phyloP scores from a whole-genome alignment of 192 early-diverging fungal genomes.

The Dissophora globulifera region DNA sequence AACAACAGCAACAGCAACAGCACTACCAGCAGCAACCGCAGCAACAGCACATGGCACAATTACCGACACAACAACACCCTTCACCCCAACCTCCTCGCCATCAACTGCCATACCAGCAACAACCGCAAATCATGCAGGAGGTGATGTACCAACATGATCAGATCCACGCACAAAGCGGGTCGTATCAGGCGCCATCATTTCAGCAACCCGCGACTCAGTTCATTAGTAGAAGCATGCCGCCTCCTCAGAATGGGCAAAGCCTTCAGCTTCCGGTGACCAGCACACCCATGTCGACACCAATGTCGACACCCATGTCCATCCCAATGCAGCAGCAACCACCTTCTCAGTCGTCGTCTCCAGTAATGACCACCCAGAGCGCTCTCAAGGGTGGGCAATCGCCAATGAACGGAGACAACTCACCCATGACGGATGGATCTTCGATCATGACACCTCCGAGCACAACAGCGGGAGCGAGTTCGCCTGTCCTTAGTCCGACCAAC shows the following conservation, averaged over 20 bases:
- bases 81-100: conserved; percentile 35
- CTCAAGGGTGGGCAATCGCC: conserved; percentile 40
- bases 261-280: conserved; percentile 35
- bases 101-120: conserved; percentile 21
- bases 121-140: conserved; percentile 21
- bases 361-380: conserved; percentile 40
- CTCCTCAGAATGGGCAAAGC: conserved; percentile 21
- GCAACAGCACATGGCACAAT: conserved; percentile 17
- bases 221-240: conserved; percentile 23
- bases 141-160: conserved; percentile 17
- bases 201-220: conserved; percentile 14
- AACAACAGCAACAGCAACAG: conserved; percentile 6
- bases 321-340: conserved; percentile 26
- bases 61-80: conserved; percentile 14
- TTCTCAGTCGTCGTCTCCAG: conserved; percentile 36
- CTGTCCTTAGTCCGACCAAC: conserved; percentile 47
- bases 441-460: conserved; percentile 25
- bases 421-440: conserved; percentile 50
- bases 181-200: conserved; percentile 17
- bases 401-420: conserved; percentile 47
- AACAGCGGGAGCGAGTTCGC: conserved; percentile 18
- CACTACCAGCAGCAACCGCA: conserved; percentile 26
- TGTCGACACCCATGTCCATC: no score
- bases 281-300: conserved; percentile 19
- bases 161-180: conserved; percentile 10